Conservation (phyloP, 2,329 filamentous ascomycete species). For the Talaromyces sp. region DNA sequence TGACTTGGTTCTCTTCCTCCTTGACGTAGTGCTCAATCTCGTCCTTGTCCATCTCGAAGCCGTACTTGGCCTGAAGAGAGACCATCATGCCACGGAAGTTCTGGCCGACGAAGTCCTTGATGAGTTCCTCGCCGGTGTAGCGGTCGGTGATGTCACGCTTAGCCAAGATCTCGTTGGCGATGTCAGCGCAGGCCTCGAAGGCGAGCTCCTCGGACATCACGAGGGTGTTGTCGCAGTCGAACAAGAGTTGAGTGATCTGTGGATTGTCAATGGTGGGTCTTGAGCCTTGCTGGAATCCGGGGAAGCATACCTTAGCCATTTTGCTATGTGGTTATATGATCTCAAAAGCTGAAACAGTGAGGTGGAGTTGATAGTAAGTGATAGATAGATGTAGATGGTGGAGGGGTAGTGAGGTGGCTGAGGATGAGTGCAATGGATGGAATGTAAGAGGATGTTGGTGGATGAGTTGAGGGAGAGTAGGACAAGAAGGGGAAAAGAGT, state of each 20-base stretch:
- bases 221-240: constrained; percentile 83
- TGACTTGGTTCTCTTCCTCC: constrained; percentile 78
- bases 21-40: constrained; percentile 72
- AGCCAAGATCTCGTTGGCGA: constrained; percentile 80
- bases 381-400: not conserved
- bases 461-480: not conserved
- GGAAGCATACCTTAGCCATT: constrained; percentile 32
- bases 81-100: constrained; percentile 92
- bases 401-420: not conserved
- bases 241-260: constrained; percentile 67
- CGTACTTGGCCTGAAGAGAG: constrained; percentile 70
- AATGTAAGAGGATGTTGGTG: not conserved
- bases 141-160: constrained; percentile 60
- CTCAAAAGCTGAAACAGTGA: not conserved
- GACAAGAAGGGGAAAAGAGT: not conserved
- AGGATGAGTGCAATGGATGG: not conserved
- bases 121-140: constrained; percentile 75
- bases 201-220: constrained; percentile 86
- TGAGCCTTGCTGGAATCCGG: not conserved
- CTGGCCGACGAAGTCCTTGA: constrained; percentile 84
- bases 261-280: constrained; percentile 20
- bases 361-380: not conserved
- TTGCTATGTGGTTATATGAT: not conserved
- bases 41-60: constrained; percentile 64
- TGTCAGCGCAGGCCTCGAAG: constrained; percentile 84